Evolutionary conservation across 352 stramenopile species (phyloP), one percentile per base, ranked within the genome.

Genomic region (Peronospora farinosa): DNA sequence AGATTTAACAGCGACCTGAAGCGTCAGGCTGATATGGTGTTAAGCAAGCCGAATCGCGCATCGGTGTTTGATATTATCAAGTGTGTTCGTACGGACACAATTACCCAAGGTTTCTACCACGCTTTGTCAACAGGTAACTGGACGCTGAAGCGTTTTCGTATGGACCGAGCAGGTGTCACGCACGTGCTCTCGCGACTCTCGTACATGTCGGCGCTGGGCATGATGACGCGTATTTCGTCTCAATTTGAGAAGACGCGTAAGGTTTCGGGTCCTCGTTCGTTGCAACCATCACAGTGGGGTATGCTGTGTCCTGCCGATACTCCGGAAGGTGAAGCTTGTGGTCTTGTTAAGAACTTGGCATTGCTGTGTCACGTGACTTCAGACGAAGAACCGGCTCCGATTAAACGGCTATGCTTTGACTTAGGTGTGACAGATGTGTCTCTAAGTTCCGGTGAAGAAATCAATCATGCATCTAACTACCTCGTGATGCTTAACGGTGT

Each of bases 191-290:
- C 88, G 35, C 81, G 96, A 8, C 78, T 99, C 3, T 98, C 86
- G 27, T 99, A 99, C 77, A 99, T 99, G 73, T 98, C 92, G 12
- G 95, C 95, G 10, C 60, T 99, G 17, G 96, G 96, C 15, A 98
- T 99, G 95, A 99, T 99, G 97, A 99, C 96, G 6, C 86, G 96
- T 51, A 98, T 99, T 35, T 98, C 96, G 57, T 97, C 83, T 51
- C 95, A 98, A 66, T 99, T 99, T 57, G 97, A 99, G 70, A 99
- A 99, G 65, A 99, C 96, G 2, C 81, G 96, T 27, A 99, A 99
- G 68, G 96, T 99, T 1, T 98, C 91, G 1, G 96, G 96, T 6
- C 97, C 97, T 12, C 84, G 97, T 53, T 98, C 96, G 6, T 70
- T 99, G 50, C 97, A 99, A 70, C 92, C 96, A 40, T 98, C 86